Evolutionary conservation across 2,329 filamentous ascomycete genomes (phyloP), one percentile per base, ranked within the genome.

Genomic region (Pleomassaria siparia): DNA sequence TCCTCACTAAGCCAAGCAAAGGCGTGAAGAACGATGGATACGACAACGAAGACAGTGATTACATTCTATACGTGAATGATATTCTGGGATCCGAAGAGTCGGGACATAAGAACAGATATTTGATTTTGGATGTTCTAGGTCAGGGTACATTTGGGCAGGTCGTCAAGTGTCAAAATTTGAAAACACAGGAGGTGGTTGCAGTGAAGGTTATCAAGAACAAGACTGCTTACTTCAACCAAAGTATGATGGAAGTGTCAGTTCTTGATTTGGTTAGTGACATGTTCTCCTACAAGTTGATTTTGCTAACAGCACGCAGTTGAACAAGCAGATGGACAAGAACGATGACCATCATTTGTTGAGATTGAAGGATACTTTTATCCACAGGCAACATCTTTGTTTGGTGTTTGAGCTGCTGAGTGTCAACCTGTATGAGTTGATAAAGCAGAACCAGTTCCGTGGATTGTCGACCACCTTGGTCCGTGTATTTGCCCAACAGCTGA

Each of bases 161-260:
- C 25, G 94, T 99, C 51, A 99, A 99, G 72, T 99, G 94, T 69
- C 94, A 99, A 72, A 99, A 99, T 63, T 74, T 99, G 62, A 96
- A 96, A 75, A 97, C 94, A 0, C 91, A 96, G 70, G 94, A 99
- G 73, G 94, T 99, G 30, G 94, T 99, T 36, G 94, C 94, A 3
- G 94, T 99, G 59, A 99, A 99, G 75, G 94, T 99, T 45, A 94
- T 99, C 76, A 99, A 99, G 76, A 99, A 99, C 73, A 86, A 92
- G 63, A 99, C 94, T 1, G 94, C 94, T 29, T 99, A 99, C 72
- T 99, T 99, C 77, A 99, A 99, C 69, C 94, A 99, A 73, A 97
- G 94, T 72, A 99, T 99, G 94, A 99, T 99, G 94, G 94, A 99
- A 70, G 94, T 99, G 25, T 99, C 94, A 1, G 94, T 99, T 20